Evolutionary conservation across 2,329 filamentous ascomycete genomes (phyloP).

Genomic region (Neoascochyta sp.): DNA sequence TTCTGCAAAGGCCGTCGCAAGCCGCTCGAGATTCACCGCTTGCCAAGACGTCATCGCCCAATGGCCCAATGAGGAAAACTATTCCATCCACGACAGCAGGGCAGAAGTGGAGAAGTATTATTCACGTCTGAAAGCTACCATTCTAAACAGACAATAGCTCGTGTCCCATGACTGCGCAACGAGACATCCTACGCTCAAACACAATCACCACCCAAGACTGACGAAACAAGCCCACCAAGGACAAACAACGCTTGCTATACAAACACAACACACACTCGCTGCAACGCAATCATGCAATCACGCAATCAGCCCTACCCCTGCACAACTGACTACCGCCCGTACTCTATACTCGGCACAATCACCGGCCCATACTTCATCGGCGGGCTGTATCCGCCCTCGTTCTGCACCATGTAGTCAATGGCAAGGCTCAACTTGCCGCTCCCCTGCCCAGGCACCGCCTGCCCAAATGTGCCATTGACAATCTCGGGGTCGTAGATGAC

Average conservation of each 20-base stretch:
- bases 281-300: conserved; percentile 7
- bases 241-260: conserved; percentile 20
- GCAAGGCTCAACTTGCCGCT: conserved; percentile 69
- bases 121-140: too few species aligned
- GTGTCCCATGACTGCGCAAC: not conserved
- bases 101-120: too few species aligned
- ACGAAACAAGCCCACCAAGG: not conserved
- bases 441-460: conserved; percentile 38
- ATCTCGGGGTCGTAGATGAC: conserved; percentile 91
- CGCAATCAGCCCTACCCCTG: too few species aligned
- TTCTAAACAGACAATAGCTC: too few species aligned
- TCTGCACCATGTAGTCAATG: conserved; percentile 95
- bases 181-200: not conserved
- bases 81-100: too few species aligned
- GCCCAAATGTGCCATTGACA: conserved; percentile 50
- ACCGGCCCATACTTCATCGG: conserved; percentile 97
- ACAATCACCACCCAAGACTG: too few species aligned
- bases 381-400: conserved; percentile 72
- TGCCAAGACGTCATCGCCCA: too few species aligned
- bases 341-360: conserved; percentile 71
- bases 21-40: too few species aligned
- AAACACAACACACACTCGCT: conserved; percentile 6
- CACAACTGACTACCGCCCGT: conserved; percentile 43
- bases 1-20: too few species aligned
- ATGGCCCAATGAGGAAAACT: too few species aligned